phyloP scores from a whole-genome alignment of 441 rosid species.

The Pelargonium citronellum region DNA sequence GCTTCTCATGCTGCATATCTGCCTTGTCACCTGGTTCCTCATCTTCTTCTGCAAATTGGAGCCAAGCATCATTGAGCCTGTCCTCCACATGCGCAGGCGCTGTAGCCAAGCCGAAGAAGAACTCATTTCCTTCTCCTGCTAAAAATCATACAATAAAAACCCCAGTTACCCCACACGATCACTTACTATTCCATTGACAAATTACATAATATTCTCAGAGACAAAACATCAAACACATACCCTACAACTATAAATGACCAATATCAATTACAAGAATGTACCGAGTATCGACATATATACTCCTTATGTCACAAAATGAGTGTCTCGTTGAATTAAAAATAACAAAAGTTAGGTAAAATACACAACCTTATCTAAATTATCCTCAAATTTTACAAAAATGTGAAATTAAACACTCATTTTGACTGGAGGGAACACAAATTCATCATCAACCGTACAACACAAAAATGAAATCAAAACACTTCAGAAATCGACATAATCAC shows the following conservation, averaged over 20 bases:
- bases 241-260: not conserved
- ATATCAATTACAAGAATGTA: not conserved
- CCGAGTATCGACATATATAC: too few species aligned
- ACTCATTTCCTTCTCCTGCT: constrained; percentile 43
- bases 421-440: too few species aligned
- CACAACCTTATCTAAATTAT: too few species aligned
- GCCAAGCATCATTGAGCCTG: constrained; percentile 90
- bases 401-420: too few species aligned
- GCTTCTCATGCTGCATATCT: constrained; percentile 24
- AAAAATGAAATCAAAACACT: too few species aligned
- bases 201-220: not conserved
- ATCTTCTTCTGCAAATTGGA: constrained; percentile 68
- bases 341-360: too few species aligned
- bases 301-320: not conserved
- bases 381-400: too few species aligned
- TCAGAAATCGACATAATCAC: not conserved
- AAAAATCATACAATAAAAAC: not conserved
- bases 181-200: too few species aligned
- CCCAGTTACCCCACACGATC: not conserved
- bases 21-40: constrained; percentile 33
- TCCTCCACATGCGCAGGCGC: constrained; percentile 98
- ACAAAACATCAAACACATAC: not conserved
- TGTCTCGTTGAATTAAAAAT: too few species aligned
- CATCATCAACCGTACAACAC: too few species aligned
- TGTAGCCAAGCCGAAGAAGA: constrained; percentile 96